These are phyloP conservation scores for Malus hybrid DNA, from an alignment of 331 rosid species.

Conservation along the genomic window DNA sequence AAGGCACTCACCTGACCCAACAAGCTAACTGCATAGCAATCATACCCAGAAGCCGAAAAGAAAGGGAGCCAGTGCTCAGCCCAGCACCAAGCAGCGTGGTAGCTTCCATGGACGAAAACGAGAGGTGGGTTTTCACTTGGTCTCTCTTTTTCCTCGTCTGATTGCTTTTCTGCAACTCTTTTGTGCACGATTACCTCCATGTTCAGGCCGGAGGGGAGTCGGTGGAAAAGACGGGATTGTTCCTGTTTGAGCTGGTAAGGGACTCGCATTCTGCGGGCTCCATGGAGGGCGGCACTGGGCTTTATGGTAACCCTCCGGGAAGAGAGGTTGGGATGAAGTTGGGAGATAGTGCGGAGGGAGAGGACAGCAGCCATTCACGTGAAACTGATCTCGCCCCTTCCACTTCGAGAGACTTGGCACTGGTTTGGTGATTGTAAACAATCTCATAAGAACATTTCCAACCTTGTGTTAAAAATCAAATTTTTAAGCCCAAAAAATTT, in stretches of 20 bases:
- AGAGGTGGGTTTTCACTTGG: slow-evolving; percentile 38
- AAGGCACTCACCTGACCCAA: slow-evolving; percentile 61
- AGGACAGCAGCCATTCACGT: slow-evolving; percentile 30
- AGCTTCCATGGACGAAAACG: slow-evolving; percentile 89
- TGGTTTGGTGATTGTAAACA: too few relatives aligned
- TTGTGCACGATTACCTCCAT: slow-evolving; percentile 74
- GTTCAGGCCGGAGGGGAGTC: slow-evolving; percentile 75
- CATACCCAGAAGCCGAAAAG: slow-evolving; percentile 67
- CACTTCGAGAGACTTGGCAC: too few relatives aligned
- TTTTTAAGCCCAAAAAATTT: too few relatives aligned
- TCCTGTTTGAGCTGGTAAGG: slow-evolving; percentile 52
- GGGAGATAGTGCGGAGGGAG: slow-evolving; percentile 14
- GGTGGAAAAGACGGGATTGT: slow-evolving; percentile 70
- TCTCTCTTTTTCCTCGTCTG: not conserved
- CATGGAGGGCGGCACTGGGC: slow-evolving; percentile 25
- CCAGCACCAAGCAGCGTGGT: slow-evolving; percentile 98
- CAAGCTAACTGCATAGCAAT: slow-evolving; percentile 75
- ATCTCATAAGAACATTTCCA: too few relatives aligned
- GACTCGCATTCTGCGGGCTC: slow-evolving; percentile 33
- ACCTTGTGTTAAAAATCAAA: too few relatives aligned
- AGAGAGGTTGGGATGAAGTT: slow-evolving; percentile 9
- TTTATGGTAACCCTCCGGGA: slow-evolving; percentile 3
- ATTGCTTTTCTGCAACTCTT: slow-evolving; percentile 23
- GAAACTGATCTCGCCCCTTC: not conserved
- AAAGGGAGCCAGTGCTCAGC: slow-evolving; percentile 85